Evolutionary conservation across 257 asterid genomes (phyloP), one percentile per base, ranked within the genome.

Genomic region (Linaria vulgaris): DNA sequence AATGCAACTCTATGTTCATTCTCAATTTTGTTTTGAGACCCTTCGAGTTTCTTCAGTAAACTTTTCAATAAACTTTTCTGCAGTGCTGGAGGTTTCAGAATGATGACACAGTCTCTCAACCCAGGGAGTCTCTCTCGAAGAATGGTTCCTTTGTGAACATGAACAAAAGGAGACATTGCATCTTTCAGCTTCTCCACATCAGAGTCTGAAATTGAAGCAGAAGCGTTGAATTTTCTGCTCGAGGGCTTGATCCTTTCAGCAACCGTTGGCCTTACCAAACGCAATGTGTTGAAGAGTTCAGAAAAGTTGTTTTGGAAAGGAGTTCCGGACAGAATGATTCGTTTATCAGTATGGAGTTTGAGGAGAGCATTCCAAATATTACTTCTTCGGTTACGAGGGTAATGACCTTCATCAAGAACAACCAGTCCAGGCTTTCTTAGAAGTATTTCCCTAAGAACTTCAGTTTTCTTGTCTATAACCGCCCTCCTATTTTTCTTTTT

Each of bases 401-500:
- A 64, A 59, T 77, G 82, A 0, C 82, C 82, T 59, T 78, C 82
- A n/a, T 78, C 79, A 17, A 78, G 63, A 43, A 77, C 69, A 25
- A 67, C 76, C 34, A 61, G 22, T 31, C 72, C 22, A 1, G 78
- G 73, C 56, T 57, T 46, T 6, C 66, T 69, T 1, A 65, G 64
- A n/a, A 72, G 71, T 31, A 66, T 66, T 24, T 46, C 61, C 14
- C 21, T 61, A 3, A 57, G 19, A 43, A 23, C 9, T 5, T 44
- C 31, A 6, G 37, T 23, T 15, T 5, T 13, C 39, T 54, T 12
- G 11, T 49, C 9, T 12, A 12, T 24, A 20, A 30, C 37, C 3
- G 0, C 31, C 22, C 14, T 51, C 15, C 6, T 51, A 3, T 51
- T 11, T 1, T 20, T 11, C 5, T 51, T 11, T 59, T 37, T 43